These are phyloP conservation scores for Russula sp. DNA, from an alignment of 768 basidiomycete genomes.

Conservation along the genomic window DNA sequence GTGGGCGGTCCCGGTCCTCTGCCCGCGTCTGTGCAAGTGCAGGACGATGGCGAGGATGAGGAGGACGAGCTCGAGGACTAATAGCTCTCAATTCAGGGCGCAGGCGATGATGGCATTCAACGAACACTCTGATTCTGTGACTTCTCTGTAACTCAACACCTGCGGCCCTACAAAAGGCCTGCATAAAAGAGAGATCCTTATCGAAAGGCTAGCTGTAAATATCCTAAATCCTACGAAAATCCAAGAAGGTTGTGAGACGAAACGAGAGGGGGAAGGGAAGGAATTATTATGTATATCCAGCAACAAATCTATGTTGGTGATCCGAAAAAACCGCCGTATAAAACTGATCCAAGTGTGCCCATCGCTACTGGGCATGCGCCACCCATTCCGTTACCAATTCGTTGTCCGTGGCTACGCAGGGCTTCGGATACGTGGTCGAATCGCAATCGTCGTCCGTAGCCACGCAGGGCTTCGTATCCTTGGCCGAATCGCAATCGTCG, in stretches of 20 bases:
- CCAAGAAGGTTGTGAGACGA: too few relatives aligned
- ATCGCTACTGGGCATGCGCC: conserved; percentile 3
- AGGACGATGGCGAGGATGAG: conserved; percentile 2
- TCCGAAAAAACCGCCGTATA: not conserved
- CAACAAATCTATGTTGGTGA: too few relatives aligned
- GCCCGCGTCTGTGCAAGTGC: not conserved
- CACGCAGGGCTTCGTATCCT: not conserved
- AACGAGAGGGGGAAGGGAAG: not conserved
- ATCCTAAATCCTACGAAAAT: not conserved
- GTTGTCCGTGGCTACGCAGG: not conserved
- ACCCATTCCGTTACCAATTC: not conserved
- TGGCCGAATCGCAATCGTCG: conserved; percentile 9
- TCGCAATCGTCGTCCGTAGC: conserved; percentile 11
- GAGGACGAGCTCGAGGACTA: conserved; percentile 24
- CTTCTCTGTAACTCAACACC: not conserved
- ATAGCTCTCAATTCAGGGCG: not conserved
- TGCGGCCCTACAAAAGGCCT: too few relatives aligned
- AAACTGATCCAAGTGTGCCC: not conserved
- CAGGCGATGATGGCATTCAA: too few relatives aligned
- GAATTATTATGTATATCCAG: too few relatives aligned
- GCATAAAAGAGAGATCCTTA: not conserved
- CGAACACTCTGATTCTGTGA: too few relatives aligned
- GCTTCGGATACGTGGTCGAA: conserved; percentile 1
- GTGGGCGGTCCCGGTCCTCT: not conserved
- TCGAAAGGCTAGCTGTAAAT: not conserved